These are phyloP conservation scores for Aristolochia californica DNA, from an alignment of 164 flowering plant genomes.

Conservation along the genomic window DNA sequence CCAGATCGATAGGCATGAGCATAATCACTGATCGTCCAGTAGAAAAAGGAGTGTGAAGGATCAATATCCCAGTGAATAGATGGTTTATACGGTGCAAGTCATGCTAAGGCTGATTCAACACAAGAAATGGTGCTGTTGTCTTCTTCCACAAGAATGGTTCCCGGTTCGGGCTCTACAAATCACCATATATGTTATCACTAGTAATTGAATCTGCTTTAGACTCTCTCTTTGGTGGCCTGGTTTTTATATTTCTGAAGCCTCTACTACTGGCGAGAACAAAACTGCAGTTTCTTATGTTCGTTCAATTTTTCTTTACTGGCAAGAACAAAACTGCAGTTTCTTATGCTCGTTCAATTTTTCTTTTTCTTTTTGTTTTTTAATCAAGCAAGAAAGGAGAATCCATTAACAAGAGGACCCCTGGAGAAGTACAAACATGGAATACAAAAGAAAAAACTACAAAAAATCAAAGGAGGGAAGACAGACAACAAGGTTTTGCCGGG, in stretches of 20 bases:
- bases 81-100: conserved; percentile 72
- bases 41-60: conserved; percentile 31
- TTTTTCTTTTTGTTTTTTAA: too few species aligned
- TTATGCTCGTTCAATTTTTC: too few species aligned
- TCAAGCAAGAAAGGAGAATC: too few species aligned
- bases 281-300: too few species aligned
- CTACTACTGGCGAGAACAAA: too few species aligned
- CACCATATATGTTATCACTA: not conserved
- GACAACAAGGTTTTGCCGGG: too few species aligned
- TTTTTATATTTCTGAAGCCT: too few species aligned
- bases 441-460: too few species aligned
- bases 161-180: conserved; percentile 49
- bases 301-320: not conserved
- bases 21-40: conserved; percentile 91
- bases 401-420: too few species aligned
- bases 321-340: too few species aligned
- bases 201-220: not conserved
- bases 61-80: conserved; percentile 26
- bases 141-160: conserved; percentile 43
- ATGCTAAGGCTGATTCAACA: conserved; percentile 51
- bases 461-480: too few species aligned
- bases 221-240: not conserved
- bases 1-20: conserved; percentile 77
- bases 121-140: conserved; percentile 52
- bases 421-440: too few species aligned